Percentiles rank a stretch among this genome's conserved stretches.
Conservation (phyloP, 352 stramenopile genomes). For the Pythium rhizo-oryzae region DNA sequence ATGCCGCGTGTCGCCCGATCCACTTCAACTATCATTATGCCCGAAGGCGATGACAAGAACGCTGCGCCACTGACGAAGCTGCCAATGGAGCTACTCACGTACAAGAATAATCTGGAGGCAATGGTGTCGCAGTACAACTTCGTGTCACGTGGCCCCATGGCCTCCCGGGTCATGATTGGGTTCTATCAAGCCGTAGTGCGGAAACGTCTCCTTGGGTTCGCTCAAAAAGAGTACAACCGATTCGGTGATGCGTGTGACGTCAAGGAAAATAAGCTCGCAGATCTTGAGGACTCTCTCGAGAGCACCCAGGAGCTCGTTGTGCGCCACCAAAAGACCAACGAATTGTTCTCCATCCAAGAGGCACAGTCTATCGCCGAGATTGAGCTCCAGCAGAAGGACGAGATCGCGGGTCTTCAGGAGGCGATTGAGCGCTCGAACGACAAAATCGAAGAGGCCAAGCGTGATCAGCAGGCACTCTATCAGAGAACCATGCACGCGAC, state of each 20-base stretch:
- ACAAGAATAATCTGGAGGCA: slow-evolving; percentile 79
- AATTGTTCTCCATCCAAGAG: slow-evolving; percentile 56
- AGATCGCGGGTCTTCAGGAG: slow-evolving; percentile 41
- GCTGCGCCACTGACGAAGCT: slow-evolving; percentile 45
- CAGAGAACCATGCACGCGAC: slow-evolving; percentile 81
- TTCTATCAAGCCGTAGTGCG: slow-evolving; percentile 65
- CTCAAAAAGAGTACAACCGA: slow-evolving; percentile 60
- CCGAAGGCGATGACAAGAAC: slow-evolving; percentile 32
- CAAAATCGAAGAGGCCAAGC: slow-evolving; percentile 51
- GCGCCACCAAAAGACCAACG: slow-evolving; percentile 48
- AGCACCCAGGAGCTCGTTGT: slow-evolving; percentile 50
- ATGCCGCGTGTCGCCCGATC: slow-evolving; percentile 45
- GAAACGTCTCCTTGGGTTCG: slow-evolving; percentile 46
- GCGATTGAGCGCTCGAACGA: slow-evolving; percentile 43
- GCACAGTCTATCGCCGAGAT: slow-evolving; percentile 49
- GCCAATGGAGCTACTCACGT: slow-evolving; percentile 69
- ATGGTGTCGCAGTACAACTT: slow-evolving; percentile 85
- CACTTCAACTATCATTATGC: slow-evolving; percentile 56
- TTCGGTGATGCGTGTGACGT: slow-evolving; percentile 56
- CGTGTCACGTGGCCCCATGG: slow-evolving; percentile 56
- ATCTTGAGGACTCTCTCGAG: slow-evolving; percentile 54
- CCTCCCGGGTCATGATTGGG: slow-evolving; percentile 49
- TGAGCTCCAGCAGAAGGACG: slow-evolving; percentile 42
- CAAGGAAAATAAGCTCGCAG: slow-evolving; percentile 49
- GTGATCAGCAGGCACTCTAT: slow-evolving; percentile 67